Percentiles rank a stretch among this genome's conserved stretches.
These are phyloP conservation scores for Metschnikowia baotianmanensis DNA, from an alignment of 805 yeast genomes.

Conservation along the genomic window DNA sequence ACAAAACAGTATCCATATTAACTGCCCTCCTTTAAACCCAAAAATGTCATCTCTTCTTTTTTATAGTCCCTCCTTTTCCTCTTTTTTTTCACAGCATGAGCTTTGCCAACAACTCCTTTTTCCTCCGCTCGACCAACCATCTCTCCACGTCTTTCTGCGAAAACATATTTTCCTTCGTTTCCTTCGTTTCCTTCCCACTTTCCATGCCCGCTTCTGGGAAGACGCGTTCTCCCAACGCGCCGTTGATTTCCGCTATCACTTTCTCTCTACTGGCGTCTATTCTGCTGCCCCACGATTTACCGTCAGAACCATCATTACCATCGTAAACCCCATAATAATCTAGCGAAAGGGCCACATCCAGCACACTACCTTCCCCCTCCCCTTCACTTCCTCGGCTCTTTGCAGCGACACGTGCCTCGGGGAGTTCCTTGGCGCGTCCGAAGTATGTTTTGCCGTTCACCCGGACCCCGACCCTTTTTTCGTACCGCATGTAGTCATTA, in stretches of 20 bases:
- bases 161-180: slow-evolving; percentile 15
- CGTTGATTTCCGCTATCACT: slow-evolving; percentile 15
- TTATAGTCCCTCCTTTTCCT: slow-evolving; percentile 13
- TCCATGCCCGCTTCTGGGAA: neutral
- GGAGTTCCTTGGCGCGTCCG: slow-evolving; percentile 80
- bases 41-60: too few species aligned
- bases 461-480: slow-evolving; percentile 23
- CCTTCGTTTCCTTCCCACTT: too few species aligned
- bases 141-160: slow-evolving; percentile 40
- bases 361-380: slow-evolving; percentile 17
- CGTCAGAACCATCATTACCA: too few species aligned
- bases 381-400: slow-evolving; percentile 3
- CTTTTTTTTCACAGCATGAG: slow-evolving; percentile 9
- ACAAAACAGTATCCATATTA: too few species aligned
- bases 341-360: slow-evolving; percentile 11
- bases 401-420: slow-evolving; percentile 50
- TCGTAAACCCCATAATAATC: slow-evolving; percentile 45
- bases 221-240: slow-evolving; percentile 12
- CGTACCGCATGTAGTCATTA: slow-evolving; percentile 51
- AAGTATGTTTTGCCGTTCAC: slow-evolving; percentile 66
- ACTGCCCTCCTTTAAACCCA: too few species aligned
- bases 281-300: slow-evolving; percentile 6
- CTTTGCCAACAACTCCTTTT: slow-evolving; percentile 40
- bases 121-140: slow-evolving; percentile 46
- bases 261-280: slow-evolving; percentile 7